Evolutionary conservation across 1,139 yeast species (phyloP).

Genomic region (Blastobotrys proliferans): DNA sequence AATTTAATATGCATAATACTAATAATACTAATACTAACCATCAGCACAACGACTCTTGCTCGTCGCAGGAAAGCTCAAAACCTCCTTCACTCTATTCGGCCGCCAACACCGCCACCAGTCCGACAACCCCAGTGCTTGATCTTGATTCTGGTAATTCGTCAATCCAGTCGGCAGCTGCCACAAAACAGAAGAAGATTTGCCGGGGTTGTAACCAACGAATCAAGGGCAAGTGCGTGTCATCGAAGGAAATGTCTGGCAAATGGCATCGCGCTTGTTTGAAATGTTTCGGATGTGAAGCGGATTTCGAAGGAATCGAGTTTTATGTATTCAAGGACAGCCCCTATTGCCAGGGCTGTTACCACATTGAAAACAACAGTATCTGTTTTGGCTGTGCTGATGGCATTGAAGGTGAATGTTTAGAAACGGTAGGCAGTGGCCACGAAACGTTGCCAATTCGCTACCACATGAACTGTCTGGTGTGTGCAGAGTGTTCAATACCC

Average conservation of each 20-base stretch:
- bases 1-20: conserved; percentile 2
- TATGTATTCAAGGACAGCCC: conserved; percentile 78
- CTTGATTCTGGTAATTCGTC: not conserved
- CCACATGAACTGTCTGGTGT: conserved; percentile 33
- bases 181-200: conserved; percentile 22
- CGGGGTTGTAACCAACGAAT: conserved; percentile 51
- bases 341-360: conserved; percentile 77
- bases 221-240: conserved; percentile 58
- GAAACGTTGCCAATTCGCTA: conserved; percentile 15
- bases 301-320: conserved; percentile 46
- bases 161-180: not conserved
- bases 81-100: conserved; percentile 11
- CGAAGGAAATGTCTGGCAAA: conserved; percentile 80
- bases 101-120: conserved; percentile 10
- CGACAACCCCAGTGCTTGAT: conserved; percentile 11
- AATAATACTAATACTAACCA: not conserved
- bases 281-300: conserved; percentile 58
- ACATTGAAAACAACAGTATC: conserved; percentile 64
- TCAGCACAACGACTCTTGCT: conserved; percentile 2
- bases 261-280: conserved; percentile 89
- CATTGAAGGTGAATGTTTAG: conserved; percentile 89
- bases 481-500: conserved; percentile 31
- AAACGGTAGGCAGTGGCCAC: conserved; percentile 37
- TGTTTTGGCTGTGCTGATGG: conserved; percentile 70
- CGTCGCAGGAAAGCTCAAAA: conserved; percentile 11